Base-by-base conservation (phyloP, 1,284 basidiomycete species). In the Ustilago hordei region DNA sequence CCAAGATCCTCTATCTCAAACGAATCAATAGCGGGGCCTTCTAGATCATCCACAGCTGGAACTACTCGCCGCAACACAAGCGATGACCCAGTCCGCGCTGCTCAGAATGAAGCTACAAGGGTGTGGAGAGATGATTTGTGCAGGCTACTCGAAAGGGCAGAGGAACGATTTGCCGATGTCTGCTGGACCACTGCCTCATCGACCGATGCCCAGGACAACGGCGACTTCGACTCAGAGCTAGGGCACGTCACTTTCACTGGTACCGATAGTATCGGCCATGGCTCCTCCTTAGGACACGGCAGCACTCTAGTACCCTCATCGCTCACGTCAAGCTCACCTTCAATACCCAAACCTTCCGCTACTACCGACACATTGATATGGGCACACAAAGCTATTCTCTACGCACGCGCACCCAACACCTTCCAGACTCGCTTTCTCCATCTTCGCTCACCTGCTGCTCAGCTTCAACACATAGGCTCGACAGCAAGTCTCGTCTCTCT, bases 361-460 rank as follows among this genome's bases (percentile, higher is more conserved):
- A 3, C 43, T 19, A 28, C 60, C 15, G 66, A 47, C 32, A 58
- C 66, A 3, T 60, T 76, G 11, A 80, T 95, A 17, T 94, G 92
- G 91, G 94, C 93, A 1, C 94, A 96, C 87, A 95, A 96, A 95
- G 95, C 94, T 43, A 92, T 98, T 80, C 91, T 98, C 1, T 98
- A 98, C 78, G 94, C 95, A 53, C 91, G 95, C 71, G 95, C 95
- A 28, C 77, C 82, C 17, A 81, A 84, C 69, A 71, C 74, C 41
- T 84, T 82, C 39, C 79, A 79, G 48, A 73, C 74, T 9, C 78
- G 73, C 34, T 85, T 79, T 92, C 93, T 31, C 91, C 90, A 54
- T 94, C 95, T 87, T 92, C 95, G 73, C 19, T 69, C 75, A n/a
- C 80, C 81, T 17, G 71, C 80, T 19, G 76, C 67, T 41, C 81